Evolutionary conservation across 352 stramenopile species (phyloP).

Genomic region (Phytophthora ohioensis): DNA sequence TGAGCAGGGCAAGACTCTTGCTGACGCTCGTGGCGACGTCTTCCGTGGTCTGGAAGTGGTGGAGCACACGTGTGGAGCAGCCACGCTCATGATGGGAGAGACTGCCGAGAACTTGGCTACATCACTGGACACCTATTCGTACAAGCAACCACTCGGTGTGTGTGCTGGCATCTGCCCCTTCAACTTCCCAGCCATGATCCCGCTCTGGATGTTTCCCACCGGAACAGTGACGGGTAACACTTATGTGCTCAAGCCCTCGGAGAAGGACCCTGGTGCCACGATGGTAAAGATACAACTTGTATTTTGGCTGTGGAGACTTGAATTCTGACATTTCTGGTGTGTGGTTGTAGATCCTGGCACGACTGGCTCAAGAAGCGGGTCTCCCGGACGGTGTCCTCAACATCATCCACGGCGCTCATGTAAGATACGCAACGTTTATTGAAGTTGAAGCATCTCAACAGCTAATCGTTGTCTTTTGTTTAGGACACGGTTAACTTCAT

Average conservation of each 20-base stretch:
- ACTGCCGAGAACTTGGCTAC: constrained; percentile 92
- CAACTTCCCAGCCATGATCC: constrained; percentile 98
- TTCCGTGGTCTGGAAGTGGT: constrained; percentile 95
- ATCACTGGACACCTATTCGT: constrained; percentile 96
- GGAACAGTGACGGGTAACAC: constrained; percentile 95
- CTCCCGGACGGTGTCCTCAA: constrained; percentile 96
- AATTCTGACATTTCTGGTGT: constrained; percentile 17
- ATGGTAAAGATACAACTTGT: constrained; percentile 56
- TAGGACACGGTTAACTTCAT: constrained; percentile 96
- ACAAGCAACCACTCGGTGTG: constrained; percentile 96
- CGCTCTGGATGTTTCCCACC: constrained; percentile 93
- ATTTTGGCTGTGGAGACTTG: background rate
- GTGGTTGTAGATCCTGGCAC: constrained; percentile 80
- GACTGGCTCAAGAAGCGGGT: constrained; percentile 93
- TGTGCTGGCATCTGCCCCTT: constrained; percentile 95
- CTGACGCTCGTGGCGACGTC: constrained; percentile 97
- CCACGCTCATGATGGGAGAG: constrained; percentile 95
- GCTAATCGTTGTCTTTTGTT: constrained; percentile 12
- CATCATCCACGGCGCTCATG: constrained; percentile 90
- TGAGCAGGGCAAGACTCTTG: constrained; percentile 94
- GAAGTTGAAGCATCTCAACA: constrained; percentile 9
- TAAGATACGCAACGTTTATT: constrained; percentile 35
- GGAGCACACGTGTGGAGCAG: constrained; percentile 79
- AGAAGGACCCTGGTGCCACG: constrained; percentile 91
- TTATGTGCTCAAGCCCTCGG: constrained; percentile 97